A percentile compares a stretch with the other conserved stretches of the same genome.
These are phyloP conservation scores for Trametes cinnabarina DNA, from an alignment of 768 basidiomycete genomes.

Conservation along the genomic window DNA sequence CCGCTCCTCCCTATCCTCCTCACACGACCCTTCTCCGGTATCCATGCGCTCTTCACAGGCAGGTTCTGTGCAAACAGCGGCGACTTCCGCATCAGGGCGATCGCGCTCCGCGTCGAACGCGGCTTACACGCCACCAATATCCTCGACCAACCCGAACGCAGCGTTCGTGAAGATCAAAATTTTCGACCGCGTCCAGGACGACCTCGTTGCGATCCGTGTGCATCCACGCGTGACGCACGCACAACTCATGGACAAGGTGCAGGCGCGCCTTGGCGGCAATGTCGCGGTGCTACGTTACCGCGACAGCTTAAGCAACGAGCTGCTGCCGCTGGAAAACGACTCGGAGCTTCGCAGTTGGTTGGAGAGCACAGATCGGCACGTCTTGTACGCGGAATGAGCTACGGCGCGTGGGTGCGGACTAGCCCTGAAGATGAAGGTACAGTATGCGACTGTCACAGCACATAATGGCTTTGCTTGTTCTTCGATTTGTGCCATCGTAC, in stretches of 20 bases:
- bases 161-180: constrained; percentile 99
- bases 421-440: constrained; percentile 4
- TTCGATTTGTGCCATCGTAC: constrained; percentile 11
- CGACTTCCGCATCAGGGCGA: constrained; percentile 34
- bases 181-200: constrained; percentile 89
- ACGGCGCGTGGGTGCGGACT: not conserved
- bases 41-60: constrained; percentile 43
- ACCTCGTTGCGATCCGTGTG: constrained; percentile 94
- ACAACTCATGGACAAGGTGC: constrained; percentile 91
- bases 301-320: constrained; percentile 65
- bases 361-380: constrained; percentile 75
- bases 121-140: constrained; percentile 69
- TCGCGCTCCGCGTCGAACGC: constrained; percentile 60
- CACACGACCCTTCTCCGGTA: constrained; percentile 23
- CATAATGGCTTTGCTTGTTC: constrained; percentile 9
- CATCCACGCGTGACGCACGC: constrained; percentile 85
- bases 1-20: constrained; percentile 29
- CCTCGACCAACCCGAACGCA: constrained; percentile 72
- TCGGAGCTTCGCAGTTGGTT: constrained; percentile 70
- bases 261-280: constrained; percentile 77
- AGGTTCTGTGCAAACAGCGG: constrained; percentile 45
- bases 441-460: constrained; percentile 6
- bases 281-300: constrained; percentile 71
- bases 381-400: constrained; percentile 71
- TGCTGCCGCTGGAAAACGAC: constrained; percentile 63